Conservation (phyloP, 441 rosid genomes). For the Pelargonium cotyledonis region DNA sequence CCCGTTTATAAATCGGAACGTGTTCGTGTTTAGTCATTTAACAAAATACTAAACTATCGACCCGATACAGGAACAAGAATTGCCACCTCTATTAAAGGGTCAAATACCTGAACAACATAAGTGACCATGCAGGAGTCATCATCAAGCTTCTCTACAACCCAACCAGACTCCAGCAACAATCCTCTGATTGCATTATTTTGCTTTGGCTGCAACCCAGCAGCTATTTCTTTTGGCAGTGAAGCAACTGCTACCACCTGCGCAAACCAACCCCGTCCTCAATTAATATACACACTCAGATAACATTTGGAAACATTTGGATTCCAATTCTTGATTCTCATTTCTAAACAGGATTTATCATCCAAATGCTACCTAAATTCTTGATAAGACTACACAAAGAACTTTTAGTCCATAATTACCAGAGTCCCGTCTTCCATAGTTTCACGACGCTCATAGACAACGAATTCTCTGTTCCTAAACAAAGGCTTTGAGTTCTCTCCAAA, state of each 20-base stretch:
- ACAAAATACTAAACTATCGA: neutral
- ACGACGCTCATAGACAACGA: slow-evolving; percentile 66
- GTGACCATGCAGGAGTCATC: slow-evolving; percentile 66
- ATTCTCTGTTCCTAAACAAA: slow-evolving; percentile 67
- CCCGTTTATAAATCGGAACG: no score
- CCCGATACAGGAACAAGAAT: neutral
- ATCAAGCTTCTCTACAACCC: slow-evolving; percentile 76
- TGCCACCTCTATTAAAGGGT: neutral
- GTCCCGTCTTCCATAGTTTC: slow-evolving; percentile 86
- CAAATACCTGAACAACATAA: slow-evolving; percentile 37
- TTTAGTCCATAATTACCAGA: slow-evolving; percentile 26
- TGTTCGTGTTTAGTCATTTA: neutral
- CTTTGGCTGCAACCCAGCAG: slow-evolving; percentile 67
- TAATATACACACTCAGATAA: neutral
- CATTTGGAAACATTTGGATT: neutral
- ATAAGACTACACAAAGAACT: no score
- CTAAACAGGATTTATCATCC: no score
- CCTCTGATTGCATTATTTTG: slow-evolving; percentile 58
- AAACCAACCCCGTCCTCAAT: neutral
- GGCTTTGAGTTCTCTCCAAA: slow-evolving; percentile 69
- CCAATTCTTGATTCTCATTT: no score
- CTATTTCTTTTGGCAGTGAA: slow-evolving; percentile 70
- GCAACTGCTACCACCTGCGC: slow-evolving; percentile 70
- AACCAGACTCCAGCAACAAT: slow-evolving; percentile 63
- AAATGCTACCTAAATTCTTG: no score